phyloP scores from a whole-genome alignment of 2,329 filamentous ascomycete species.

The Calonectria honghensis region DNA sequence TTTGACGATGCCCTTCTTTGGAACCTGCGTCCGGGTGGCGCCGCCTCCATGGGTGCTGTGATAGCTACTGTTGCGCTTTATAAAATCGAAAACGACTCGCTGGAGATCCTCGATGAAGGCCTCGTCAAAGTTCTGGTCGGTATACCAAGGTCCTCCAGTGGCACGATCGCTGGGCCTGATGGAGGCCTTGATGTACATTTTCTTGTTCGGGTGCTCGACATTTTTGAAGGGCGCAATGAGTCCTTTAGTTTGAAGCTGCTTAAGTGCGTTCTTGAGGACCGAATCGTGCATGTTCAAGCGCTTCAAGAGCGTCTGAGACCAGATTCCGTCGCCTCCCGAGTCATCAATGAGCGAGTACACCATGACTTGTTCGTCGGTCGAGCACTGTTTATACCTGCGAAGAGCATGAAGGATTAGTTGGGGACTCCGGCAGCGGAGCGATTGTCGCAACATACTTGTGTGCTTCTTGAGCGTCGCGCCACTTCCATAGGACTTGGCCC shows the following conservation, averaged over 20 bases:
- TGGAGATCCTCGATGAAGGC: conserved; percentile 89
- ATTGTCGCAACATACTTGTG: conserved; percentile 69
- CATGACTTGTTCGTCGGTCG: conserved; percentile 84
- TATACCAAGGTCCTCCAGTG: conserved; percentile 96
- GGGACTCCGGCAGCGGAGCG: background rate
- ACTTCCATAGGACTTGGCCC: conserved; percentile 71
- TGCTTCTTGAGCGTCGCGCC: conserved; percentile 76
- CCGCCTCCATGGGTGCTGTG: conserved; percentile 63
- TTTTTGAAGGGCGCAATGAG: conserved; percentile 93
- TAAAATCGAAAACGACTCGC: conserved; percentile 82
- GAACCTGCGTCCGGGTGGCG: conserved; percentile 64
- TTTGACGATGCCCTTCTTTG: conserved; percentile 74
- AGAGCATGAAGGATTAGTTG: conserved; percentile 41
- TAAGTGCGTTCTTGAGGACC: conserved; percentile 86
- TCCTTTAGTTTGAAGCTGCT: conserved; percentile 86
- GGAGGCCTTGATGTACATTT: conserved; percentile 95
- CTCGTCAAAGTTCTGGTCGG: conserved; percentile 91
- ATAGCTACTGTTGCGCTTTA: conserved; percentile 84
- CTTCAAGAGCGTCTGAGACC: conserved; percentile 89
- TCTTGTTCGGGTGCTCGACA: conserved; percentile 91
- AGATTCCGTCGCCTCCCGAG: conserved; percentile 89
- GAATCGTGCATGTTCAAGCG: conserved; percentile 89
- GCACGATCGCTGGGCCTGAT: conserved; percentile 91
- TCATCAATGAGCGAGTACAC: conserved; percentile 94
- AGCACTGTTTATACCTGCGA: conserved; percentile 74